Conservation (phyloP, 2,329 filamentous ascomycete genomes). For the Pyricularia grisea region DNA sequence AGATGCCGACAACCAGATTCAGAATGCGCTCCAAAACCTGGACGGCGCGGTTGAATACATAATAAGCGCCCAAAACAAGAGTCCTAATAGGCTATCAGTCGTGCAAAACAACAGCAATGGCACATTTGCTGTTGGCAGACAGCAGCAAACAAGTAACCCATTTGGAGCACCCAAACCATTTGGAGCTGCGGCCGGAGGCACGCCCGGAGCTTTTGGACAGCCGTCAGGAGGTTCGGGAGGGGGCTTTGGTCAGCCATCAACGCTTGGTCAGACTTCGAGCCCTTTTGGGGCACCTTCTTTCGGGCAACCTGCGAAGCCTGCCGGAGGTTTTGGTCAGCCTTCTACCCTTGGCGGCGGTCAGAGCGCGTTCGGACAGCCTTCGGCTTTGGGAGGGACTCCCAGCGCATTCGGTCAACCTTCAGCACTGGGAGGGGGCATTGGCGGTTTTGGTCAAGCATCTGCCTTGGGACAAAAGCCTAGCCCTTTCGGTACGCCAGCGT, state of each 20-base stretch:
- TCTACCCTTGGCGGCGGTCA: conserved; percentile 13
- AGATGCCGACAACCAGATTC: conserved; percentile 61
- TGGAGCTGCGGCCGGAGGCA: conserved; percentile 1
- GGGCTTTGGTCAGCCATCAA: conserved; percentile 29
- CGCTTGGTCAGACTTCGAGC: conserved; percentile 21
- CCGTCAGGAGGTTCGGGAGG: not conserved
- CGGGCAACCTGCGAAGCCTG: conserved; percentile 28
- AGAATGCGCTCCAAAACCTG: conserved; percentile 58
- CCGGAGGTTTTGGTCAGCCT: conserved; percentile 23
- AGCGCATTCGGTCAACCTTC: conserved; percentile 25
- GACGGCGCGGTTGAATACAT: conserved; percentile 66
- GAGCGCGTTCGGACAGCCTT: conserved; percentile 14
- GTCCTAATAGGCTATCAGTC: conserved; percentile 66
- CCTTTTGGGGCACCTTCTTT: conserved; percentile 35
- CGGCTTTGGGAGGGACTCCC: conserved; percentile 20
- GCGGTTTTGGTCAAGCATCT: conserved; percentile 17
- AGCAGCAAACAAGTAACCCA: not conserved
- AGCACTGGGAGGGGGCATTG: conserved; percentile 8
- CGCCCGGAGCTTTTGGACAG: conserved; percentile 7
- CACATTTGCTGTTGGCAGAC: conserved; percentile 31
- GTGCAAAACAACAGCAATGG: conserved; percentile 38
- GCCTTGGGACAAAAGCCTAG: conserved; percentile 23
- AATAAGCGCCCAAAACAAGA: conserved; percentile 53
- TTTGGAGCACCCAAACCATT: conserved; percentile 6
- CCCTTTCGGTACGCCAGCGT: conserved; percentile 14